Conservation (phyloP, 495 filamentous ascomycete species). For the Neurospora sp. region DNA sequence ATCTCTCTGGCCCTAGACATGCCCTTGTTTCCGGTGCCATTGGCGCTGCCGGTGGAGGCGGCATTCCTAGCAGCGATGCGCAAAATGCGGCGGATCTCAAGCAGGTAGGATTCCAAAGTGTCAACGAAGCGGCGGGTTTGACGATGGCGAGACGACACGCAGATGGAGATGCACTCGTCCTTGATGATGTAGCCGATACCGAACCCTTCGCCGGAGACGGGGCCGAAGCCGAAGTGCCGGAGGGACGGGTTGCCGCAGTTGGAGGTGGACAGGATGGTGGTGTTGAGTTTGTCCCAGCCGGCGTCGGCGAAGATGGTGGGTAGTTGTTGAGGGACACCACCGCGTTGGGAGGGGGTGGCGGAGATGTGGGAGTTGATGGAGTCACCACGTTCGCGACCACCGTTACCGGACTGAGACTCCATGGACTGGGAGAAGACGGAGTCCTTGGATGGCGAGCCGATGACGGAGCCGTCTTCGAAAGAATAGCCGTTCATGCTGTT, state of each 20-base stretch:
- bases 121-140: constrained; percentile 89
- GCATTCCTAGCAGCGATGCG: constrained; percentile 50
- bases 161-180: constrained; percentile 85
- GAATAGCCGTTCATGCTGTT: constrained; percentile 46
- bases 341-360: constrained; percentile 9
- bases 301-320: constrained; percentile 78
- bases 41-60: background rate
- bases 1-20: constrained; percentile 33
- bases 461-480: constrained; percentile 32
- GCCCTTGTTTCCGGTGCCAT: constrained; percentile 8
- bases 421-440: constrained; percentile 29
- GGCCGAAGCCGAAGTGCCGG: constrained; percentile 92
- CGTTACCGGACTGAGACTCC: constrained; percentile 7
- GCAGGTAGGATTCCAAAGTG: constrained; percentile 76
- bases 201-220: constrained; percentile 88
- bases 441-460: constrained; percentile 44
- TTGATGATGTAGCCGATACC: constrained; percentile 99
- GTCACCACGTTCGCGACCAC: constrained; percentile 25
- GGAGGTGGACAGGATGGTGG: constrained; percentile 88
- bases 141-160: constrained; percentile 81
- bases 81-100: constrained; percentile 80
- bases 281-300: constrained; percentile 94
- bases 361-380: constrained; percentile 24
- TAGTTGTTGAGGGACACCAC: constrained; percentile 32
- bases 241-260: constrained; percentile 98